Conservation (phyloP, 1,284 basidiomycete species). For the Trichosporon sp. region DNA sequence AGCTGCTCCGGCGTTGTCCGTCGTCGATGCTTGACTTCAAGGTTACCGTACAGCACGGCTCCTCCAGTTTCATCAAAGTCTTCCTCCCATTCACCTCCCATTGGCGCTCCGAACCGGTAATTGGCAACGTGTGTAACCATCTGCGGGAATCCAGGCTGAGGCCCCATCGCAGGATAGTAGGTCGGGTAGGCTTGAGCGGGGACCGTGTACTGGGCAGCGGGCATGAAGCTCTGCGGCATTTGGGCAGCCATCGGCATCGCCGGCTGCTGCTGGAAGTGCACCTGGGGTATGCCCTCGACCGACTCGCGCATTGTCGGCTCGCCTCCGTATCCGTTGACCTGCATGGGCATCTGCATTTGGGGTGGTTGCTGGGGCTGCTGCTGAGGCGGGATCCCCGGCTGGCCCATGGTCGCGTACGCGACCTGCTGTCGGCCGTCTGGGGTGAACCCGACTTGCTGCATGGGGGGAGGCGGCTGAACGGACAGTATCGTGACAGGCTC, state of each 20-base stretch:
- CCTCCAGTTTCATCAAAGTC: constrained; percentile 23
- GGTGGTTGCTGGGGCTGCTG: neutral
- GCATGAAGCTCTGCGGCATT: neutral
- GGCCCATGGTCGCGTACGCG: neutral
- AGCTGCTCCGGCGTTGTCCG: constrained; percentile 77
- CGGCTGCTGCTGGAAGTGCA: constrained; percentile 12
- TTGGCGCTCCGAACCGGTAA: constrained; percentile 16
- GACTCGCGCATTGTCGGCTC: constrained; percentile 22
- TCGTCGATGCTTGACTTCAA: constrained; percentile 74
- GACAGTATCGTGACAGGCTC: neutral
- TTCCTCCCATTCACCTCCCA: constrained; percentile 27
- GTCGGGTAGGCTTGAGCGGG: neutral
- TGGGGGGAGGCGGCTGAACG: neutral
- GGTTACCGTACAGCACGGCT: constrained; percentile 28
- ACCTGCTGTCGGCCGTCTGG: constrained; percentile 1
- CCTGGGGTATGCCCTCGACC: constrained; percentile 22
- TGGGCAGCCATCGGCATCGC: constrained; percentile 6
- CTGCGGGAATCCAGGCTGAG: constrained; percentile 7
- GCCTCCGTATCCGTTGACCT: constrained; percentile 5
- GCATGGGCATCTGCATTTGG: neutral
- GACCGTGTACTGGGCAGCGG: constrained; percentile 1
- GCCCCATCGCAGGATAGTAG: constrained; percentile 12
- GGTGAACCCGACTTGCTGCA: constrained; percentile 1
- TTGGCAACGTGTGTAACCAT: constrained; percentile 17
- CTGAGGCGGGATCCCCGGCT: neutral